A percentile compares a stretch with the other conserved stretches of the same genome.
phyloP scores from a whole-genome alignment of 2,329 filamentous ascomycete genomes.

The Epichloe typhina region DNA sequence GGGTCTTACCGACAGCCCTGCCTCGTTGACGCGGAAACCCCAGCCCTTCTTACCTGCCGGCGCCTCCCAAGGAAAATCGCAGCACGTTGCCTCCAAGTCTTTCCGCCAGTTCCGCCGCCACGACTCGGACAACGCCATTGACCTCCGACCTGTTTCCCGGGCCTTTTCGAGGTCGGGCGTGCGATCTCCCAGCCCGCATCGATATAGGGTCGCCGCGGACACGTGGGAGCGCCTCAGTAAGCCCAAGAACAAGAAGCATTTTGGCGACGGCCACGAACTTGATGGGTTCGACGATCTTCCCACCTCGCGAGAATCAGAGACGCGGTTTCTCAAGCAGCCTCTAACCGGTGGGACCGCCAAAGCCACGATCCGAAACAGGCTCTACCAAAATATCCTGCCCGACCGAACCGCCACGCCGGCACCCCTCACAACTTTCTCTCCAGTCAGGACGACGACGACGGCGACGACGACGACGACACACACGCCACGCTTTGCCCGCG shows the following conservation, averaged over 20 bases:
- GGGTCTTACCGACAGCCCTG: slow-evolving; percentile 33
- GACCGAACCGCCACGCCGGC: slow-evolving; percentile 41
- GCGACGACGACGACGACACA: slow-evolving; percentile 13
- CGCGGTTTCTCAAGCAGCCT: slow-evolving; percentile 70
- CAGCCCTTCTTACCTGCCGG: slow-evolving; percentile 74
- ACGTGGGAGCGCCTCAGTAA: slow-evolving; percentile 57
- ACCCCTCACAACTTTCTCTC: slow-evolving; percentile 41
- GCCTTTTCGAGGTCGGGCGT: slow-evolving; percentile 43
- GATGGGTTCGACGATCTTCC: slow-evolving; percentile 92
- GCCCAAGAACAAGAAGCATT: slow-evolving; percentile 44
- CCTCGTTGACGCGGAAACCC: slow-evolving; percentile 41
- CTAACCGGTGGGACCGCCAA: slow-evolving; percentile 51
- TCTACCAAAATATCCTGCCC: slow-evolving; percentile 40
- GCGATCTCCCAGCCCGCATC: slow-evolving; percentile 47
- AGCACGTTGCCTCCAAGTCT: slow-evolving; percentile 62
- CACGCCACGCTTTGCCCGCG: slow-evolving; percentile 49
- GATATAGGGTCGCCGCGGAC: slow-evolving; percentile 32
- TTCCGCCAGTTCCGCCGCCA: slow-evolving; percentile 63
- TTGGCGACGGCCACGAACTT: slow-evolving; percentile 85
- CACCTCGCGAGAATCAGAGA: slow-evolving; percentile 71
- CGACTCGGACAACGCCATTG: slow-evolving; percentile 60
- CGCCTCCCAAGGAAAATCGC: slow-evolving; percentile 57
- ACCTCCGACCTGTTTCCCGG: slow-evolving; percentile 43
- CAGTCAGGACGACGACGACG: slow-evolving; percentile 34
- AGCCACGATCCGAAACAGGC: slow-evolving; percentile 42